Evolutionary conservation across 164 flowering plant genomes (phyloP), one percentile per base, ranked within the genome.

Genomic region (Aristolochia californica): DNA sequence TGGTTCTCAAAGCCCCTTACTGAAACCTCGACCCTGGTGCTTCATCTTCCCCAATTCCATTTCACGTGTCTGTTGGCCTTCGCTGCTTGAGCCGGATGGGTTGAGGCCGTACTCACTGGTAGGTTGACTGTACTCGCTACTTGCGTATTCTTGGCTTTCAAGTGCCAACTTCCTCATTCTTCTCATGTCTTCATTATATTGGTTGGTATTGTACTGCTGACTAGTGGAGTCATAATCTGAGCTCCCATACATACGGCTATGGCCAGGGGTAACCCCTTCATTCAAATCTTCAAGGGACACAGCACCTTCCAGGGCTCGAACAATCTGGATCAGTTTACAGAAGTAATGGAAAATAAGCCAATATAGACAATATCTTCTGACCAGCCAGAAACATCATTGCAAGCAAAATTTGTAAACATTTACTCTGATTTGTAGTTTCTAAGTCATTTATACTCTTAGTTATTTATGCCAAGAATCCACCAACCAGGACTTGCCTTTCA

Each of bases 251-350:
- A 72, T 49, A 0, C 70, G 60, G 75, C 96, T 82, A 45, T 84
- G 83, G 18, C 95, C 96, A 43, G 97, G 90, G 64, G 67, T 82
- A 54, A 77, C 69, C 45, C 87, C 88, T 64, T 83, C 87, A 16
- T 81, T 84, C 2, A 93, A 75, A 58, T 80, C 85, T 0, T 94
- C 73, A 18, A 89, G 68, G 22, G 96, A 76, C 0, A 72, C 77
- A 44, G 80, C 83, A 45, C 99, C 99, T 78, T 93, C 99, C 62
- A 93, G 63, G 24, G 93, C 96, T 14, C 87, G 79, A 21, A 89
- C 90, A 7, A 93, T 70, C 98, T 93, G n/a, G n/a, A 86, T 70
- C 38, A 13, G 66, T 62, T 26, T 18, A 55, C 26, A n/a, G 16
- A 45, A 4, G 16, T 4, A 7, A n/a, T 23, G 15, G 15, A 23